Evolutionary conservation across 176 grass and related monocot genomes (phyloP), one percentile per base, ranked within the genome.

Genomic region (Triticum dicoccoides): DNA sequence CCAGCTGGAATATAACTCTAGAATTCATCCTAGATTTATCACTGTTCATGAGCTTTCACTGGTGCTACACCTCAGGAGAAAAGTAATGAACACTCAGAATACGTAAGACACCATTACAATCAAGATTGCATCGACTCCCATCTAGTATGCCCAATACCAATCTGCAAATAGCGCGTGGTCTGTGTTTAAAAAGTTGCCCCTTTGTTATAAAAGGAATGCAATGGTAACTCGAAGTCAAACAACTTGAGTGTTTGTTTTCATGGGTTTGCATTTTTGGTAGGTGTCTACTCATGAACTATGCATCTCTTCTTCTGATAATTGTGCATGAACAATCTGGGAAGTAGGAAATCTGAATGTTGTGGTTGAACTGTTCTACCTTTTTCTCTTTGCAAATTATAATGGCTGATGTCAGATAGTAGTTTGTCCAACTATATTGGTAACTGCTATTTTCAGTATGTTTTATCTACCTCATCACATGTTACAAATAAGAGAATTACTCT

Each of bases 311-410:
- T 76, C 27, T 85, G 24, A 68, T 67, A 61, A 51, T 3, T 45
- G 10, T 79, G 51, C 4, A 54, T 54, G 51, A 54, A 54, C 15
- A 18, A 54, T 54, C 42, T 87, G 25, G 78, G 51, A 51, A 65
- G 44, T 45, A 90, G 80, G 47, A 34, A 41, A 52, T 51, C 8
- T 66, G 8, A 73, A 45, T 32, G 15, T 30, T 25, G 42, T 42
- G 6, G 18, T 73, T 5, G 51, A 81, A 68, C 11, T 29, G 20
- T 61, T 85, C 8, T 4, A 32, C 49, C 23, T 73, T 35, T 7
- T 18, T 86, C 51, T 82, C 25, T 78, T 38, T 18, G 27, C 47
- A 51, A 37, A 33, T 78, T 63, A 30, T 77, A 86, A 49, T 51
- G 3, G 1, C 6, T 25, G 4, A 75, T 69, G 13, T 12, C 68